Evolutionary conservation across 768 basidiomycete genomes (phyloP).

Genomic region (Mycena venus): DNA sequence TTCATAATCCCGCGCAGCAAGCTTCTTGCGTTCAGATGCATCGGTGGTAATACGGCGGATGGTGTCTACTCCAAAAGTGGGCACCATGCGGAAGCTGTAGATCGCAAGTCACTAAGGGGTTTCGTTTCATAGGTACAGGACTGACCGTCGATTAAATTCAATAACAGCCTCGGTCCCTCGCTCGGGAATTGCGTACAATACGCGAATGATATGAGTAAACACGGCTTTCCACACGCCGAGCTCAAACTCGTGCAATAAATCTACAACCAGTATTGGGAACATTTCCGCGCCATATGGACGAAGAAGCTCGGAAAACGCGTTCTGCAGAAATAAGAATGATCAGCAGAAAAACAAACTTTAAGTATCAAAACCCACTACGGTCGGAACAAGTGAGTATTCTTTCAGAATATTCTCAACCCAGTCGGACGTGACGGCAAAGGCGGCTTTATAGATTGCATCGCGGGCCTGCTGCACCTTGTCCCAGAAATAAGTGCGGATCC

Average conservation of each 20-base stretch:
- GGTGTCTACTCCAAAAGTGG: slow-evolving; percentile 26
- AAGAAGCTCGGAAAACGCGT: slow-evolving; percentile 1
- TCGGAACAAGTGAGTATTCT: background rate
- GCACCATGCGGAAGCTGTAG: slow-evolving; percentile 28
- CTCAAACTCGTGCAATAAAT: slow-evolving; percentile 17
- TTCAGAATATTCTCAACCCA: background rate
- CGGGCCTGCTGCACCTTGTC: background rate
- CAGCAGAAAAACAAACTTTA: background rate
- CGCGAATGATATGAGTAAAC: slow-evolving; percentile 9
- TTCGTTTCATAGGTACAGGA: no score
- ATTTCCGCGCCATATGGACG: background rate
- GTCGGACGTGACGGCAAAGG: background rate
- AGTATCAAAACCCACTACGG: background rate
- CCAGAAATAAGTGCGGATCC: background rate
- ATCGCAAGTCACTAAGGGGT: background rate
- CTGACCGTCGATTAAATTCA: background rate
- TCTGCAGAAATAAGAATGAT: background rate
- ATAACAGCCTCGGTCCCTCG: background rate
- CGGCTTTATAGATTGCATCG: background rate
- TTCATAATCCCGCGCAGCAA: slow-evolving; percentile 18
- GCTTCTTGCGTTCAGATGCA: slow-evolving; percentile 26
- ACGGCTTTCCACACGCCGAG: slow-evolving; percentile 8
- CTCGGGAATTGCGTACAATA: background rate
- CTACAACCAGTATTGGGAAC: background rate
- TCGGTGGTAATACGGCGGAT: slow-evolving; percentile 28